Percentiles rank a stretch among this genome's conserved stretches.
Evolutionary conservation across 2,329 filamentous ascomycete species (phyloP).

Genomic region (Sporothrix variecibatus): DNA sequence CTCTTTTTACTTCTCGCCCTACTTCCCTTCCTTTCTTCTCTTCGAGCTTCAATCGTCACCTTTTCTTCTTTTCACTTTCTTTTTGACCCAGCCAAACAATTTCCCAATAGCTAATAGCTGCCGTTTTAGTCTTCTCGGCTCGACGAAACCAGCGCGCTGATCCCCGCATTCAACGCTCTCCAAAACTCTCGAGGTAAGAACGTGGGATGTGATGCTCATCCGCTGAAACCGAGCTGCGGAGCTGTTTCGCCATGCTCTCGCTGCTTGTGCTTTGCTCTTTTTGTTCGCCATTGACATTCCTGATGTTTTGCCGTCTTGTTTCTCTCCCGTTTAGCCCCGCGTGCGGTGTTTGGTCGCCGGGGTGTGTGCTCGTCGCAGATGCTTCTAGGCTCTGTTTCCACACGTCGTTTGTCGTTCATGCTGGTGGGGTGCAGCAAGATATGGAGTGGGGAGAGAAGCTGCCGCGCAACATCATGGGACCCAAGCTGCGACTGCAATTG

Average conservation of each 20-base stretch:
- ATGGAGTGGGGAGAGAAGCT: neutral
- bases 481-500: neutral
- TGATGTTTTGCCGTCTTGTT: neutral
- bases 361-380: neutral
- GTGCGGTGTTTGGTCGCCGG: neutral
- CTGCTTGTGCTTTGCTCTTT: neutral
- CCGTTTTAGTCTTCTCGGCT: neutral
- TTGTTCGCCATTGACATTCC: neutral
- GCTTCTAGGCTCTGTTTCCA: slow-evolving; percentile 1
- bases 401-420: slow-evolving; percentile 3
- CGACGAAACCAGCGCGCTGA: slow-evolving; percentile 13
- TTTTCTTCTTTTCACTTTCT: neutral
- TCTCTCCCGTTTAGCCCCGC: neutral
- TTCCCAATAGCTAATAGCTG: neutral
- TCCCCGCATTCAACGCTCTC: slow-evolving; percentile 13
- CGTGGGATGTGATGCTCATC: neutral
- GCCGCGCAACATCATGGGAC: slow-evolving; percentile 10
- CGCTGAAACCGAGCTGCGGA: slow-evolving; percentile 21
- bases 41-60: neutral
- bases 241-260: slow-evolving; percentile 26
- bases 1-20: neutral
- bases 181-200: slow-evolving; percentile 12
- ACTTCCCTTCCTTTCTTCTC: neutral
- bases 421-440: neutral
- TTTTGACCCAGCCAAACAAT: neutral